Conservation (phyloP, 768 basidiomycete species). For the Mycena galopus region DNA sequence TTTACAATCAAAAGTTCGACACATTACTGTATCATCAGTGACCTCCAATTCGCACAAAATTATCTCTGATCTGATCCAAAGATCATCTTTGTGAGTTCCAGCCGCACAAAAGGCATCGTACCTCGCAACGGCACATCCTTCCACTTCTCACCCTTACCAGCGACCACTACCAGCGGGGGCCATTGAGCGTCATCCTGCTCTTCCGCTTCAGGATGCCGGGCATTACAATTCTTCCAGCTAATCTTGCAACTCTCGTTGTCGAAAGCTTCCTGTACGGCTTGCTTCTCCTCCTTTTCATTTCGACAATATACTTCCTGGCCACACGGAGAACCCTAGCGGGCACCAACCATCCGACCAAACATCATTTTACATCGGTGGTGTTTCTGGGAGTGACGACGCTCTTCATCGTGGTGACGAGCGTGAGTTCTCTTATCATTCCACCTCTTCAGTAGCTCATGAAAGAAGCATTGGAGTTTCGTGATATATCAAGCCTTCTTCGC, state of each 20-base stretch:
- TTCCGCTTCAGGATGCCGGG: slow-evolving; percentile 7
- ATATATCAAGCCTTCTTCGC: too few relatives aligned
- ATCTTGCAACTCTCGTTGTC: slow-evolving; percentile 25
- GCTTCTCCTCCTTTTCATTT: slow-evolving; percentile 24
- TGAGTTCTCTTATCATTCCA: background rate
- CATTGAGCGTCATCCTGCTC: background rate
- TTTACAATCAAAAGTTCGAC: background rate
- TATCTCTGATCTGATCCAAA: background rate
- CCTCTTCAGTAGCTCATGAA: background rate
- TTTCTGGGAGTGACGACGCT: slow-evolving; percentile 10
- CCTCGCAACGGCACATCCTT: background rate
- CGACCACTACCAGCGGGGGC: background rate
- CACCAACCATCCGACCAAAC: background rate
- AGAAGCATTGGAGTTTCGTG: slow-evolving; percentile 27
- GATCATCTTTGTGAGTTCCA: background rate
- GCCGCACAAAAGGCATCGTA: background rate
- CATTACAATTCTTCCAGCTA: slow-evolving; percentile 20
- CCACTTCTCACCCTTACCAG: background rate
- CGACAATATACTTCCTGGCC: slow-evolving; percentile 11
- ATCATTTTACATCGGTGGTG: slow-evolving; percentile 4
- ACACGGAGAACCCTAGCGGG: slow-evolving; percentile 22
- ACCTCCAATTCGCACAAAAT: background rate
- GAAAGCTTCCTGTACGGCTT: slow-evolving; percentile 32
- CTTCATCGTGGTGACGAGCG: slow-evolving; percentile 15
- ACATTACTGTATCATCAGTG: too few relatives aligned